Percentiles rank a stretch among this genome's conserved stretches.
Conservation (phyloP, 257 asterid genomes). For the Pogostemon cablin region DNA sequence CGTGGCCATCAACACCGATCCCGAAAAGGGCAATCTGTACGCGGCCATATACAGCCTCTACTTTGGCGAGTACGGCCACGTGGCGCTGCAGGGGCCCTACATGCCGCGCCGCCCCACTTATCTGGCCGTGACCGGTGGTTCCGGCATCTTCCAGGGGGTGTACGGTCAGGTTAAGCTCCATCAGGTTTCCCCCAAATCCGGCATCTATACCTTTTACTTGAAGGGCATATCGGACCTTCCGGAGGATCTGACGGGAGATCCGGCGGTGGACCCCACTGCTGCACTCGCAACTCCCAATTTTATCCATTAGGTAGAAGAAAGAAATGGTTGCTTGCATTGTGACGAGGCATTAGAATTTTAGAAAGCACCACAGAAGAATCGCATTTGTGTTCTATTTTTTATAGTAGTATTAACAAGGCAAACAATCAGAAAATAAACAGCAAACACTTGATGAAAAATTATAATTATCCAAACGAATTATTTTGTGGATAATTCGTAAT, state of each 20-base stretch:
- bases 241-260: not conserved
- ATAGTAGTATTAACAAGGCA: too few species aligned
- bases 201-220: not conserved
- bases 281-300: too few species aligned
- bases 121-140: not conserved
- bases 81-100: not conserved
- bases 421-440: too few species aligned
- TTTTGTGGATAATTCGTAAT: too few species aligned
- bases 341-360: too few species aligned
- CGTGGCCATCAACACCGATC: not conserved
- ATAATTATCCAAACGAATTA: too few species aligned
- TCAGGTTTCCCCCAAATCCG: not conserved
- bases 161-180: not conserved
- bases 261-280: not conserved
- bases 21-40: not conserved
- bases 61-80: not conserved
- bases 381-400: too few species aligned
- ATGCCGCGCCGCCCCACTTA: not conserved
- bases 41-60: not conserved
- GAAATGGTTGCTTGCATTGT: too few species aligned
- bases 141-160: constrained; percentile 1
- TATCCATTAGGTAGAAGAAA: too few species aligned
- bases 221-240: not conserved
- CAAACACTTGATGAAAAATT: too few species aligned
- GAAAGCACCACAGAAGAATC: too few species aligned